Evolutionary conservation across 495 filamentous ascomycete species (phyloP).

Genomic region (Penicillium soppii): DNA sequence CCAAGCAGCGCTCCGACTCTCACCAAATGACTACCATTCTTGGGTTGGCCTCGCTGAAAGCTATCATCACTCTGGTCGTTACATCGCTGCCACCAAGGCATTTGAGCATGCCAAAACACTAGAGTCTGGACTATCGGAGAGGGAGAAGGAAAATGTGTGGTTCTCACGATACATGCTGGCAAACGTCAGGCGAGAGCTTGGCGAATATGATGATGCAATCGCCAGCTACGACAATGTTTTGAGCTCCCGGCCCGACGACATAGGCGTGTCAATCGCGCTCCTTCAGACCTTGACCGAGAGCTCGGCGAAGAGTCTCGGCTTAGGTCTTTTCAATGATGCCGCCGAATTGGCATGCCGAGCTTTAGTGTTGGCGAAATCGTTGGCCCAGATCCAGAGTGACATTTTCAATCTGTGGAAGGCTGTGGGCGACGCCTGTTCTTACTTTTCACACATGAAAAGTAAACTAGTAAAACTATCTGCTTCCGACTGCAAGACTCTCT

Average conservation of each 20-base stretch:
- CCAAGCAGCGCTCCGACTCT: conserved; percentile 81
- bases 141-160: conserved; percentile 69
- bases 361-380: conserved; percentile 51
- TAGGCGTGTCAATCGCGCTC: conserved; percentile 81
- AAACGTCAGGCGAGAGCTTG: conserved; percentile 88
- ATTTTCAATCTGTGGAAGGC: conserved; percentile 97
- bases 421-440: conserved; percentile 81
- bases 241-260: conserved; percentile 62
- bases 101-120: conserved; percentile 76
- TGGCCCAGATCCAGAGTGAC: conserved; percentile 53
- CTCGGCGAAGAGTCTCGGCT: conserved; percentile 72
- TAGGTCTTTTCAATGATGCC: conserved; percentile 80
- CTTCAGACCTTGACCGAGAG: conserved; percentile 84
- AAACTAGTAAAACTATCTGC: conserved; percentile 58
- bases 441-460: conserved; percentile 76
- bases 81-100: conserved; percentile 88
- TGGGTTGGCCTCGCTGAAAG: conserved; percentile 96
- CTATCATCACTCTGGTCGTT: conserved; percentile 90
- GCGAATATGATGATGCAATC: conserved; percentile 82
- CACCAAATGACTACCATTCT: conserved; percentile 83
- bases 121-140: conserved; percentile 42
- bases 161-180: conserved; percentile 97
- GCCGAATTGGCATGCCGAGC: conserved; percentile 62
- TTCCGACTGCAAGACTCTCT: conserved; percentile 51
- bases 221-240: conserved; percentile 72